phyloP scores from a whole-genome alignment of 2,329 filamentous ascomycete genomes.

The Venturia oleaginea region DNA sequence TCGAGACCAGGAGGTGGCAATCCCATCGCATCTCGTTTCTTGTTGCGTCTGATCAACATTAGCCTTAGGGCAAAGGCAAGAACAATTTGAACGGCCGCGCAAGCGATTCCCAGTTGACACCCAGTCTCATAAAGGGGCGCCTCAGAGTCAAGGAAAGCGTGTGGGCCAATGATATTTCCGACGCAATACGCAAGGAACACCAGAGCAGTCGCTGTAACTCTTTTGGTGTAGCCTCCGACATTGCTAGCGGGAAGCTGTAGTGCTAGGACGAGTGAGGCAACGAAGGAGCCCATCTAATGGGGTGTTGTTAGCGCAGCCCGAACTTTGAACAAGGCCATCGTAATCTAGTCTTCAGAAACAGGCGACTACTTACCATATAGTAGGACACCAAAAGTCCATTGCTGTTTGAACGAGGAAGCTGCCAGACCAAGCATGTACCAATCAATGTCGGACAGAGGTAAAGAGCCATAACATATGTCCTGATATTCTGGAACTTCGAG shows the following conservation, averaged over 20 bases:
- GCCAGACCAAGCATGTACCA: constrained; percentile 43
- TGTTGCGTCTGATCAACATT: constrained; percentile 31
- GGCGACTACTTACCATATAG: constrained; percentile 32
- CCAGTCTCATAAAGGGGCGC: constrained; percentile 43
- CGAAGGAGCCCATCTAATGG: constrained; percentile 32
- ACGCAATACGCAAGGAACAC: constrained; percentile 4
- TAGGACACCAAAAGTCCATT: constrained; percentile 43
- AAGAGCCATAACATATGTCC: constrained; percentile 44
- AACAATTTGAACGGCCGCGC: constrained; percentile 34
- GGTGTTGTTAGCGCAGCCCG: neutral
- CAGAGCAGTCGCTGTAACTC: constrained; percentile 1
- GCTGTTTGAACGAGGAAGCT: constrained; percentile 34
- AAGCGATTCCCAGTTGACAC: constrained; percentile 42
- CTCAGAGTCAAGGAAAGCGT: constrained; percentile 27
- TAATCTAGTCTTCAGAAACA: neutral
- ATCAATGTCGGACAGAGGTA: constrained; percentile 45
- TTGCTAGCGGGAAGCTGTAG: constrained; percentile 45
- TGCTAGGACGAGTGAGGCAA: constrained; percentile 44
- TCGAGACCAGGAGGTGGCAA: neutral
- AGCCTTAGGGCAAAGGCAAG: constrained; percentile 28
- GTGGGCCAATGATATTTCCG: constrained; percentile 9
- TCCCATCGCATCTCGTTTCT: constrained; percentile 26
- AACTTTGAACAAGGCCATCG: neutral
- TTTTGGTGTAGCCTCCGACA: constrained; percentile 27
- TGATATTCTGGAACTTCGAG: constrained; percentile 40